Base-by-base conservation (phyloP, 2,329 filamentous ascomycete genomes). In the Aspergillus quadricinctus region DNA sequence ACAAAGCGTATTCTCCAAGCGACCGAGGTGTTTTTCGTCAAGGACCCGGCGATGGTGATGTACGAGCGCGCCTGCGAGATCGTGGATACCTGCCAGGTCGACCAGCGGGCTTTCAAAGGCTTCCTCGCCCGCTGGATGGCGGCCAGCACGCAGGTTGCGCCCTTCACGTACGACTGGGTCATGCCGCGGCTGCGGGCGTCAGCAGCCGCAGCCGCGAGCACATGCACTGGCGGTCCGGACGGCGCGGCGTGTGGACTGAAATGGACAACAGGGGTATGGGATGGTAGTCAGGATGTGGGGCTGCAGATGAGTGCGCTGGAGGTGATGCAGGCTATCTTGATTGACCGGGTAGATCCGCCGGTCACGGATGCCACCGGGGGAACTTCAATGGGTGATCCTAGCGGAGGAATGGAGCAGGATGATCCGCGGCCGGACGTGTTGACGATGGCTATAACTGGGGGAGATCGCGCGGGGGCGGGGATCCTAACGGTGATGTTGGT, bases 91-190 rank as follows among this genome's bases (percentile, higher is more conserved):
- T 88, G 85, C 72, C 82, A 86, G 69, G 76, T 80, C n/a, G 85
- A 88, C 60, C 83, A 87, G 69, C 80, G 78, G 48, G 81, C 81
- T 1, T 88, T 88, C 78, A 88, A 88, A 71, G 84, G 83, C 10
- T 88, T 86, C 65, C 76, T 88, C 5, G 75, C 81, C 0, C 81
- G 85, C 41, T 88, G 83, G 79, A 77, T 80, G 73, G 83, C 81
- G 14, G 76, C 79, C 3, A 78, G 83, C 4, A 79, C 78, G 0
- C 81, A 86, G 62, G 74, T 86, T 56, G 84, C 82, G 0, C 84
- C 84, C 0, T 85, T 80, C 63, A 82, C 81, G 3, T 72, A 74
- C 58, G 70, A 79, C 37, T 65, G 68, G 8, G 75, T 88, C 53
- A 76, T 81, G 65, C 77, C 81, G 0, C 76, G 78, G n/a, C 71